Base-by-base conservation (phyloP, 2,329 filamentous ascomycete genomes). In the Phialophora tarda region DNA sequence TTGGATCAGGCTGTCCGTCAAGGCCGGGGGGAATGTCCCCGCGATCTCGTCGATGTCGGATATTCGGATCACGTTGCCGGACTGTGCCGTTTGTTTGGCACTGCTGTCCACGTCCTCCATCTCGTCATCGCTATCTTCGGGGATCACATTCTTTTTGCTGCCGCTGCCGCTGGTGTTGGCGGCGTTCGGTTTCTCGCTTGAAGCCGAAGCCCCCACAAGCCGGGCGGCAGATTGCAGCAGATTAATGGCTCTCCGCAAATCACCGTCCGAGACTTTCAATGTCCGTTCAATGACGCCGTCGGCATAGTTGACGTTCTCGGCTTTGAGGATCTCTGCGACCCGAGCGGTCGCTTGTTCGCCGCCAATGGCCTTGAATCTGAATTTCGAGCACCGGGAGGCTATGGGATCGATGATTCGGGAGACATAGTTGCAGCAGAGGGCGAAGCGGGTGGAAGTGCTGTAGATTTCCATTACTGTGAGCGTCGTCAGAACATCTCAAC, bases 351-450 rank as follows among this genome's bases (percentile, higher is more conserved):
- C 92, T 75, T 96, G 96, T 7, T 86, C 87, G 74, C 93, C 90
- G 77, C 97, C 94, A 70, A 99, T 82, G 70, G 91, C 92, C 86
- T 99, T 99, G 86, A 99, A 99, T 34, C 95, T 66, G 77, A 99
- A 99, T 80, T 99, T 99, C 79, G 89, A 93, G 82, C 95, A 99
- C 73, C 95, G 86, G 77, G 89, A 93, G 1, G 95, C 95, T 24
- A 99, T 82, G 6, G 95, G 96, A 76, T 99, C 95, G 74, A 99
- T 99, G 76, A 99, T 99, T 66, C 95, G 85, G 3, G 95, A 98
- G 14, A 99, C 95, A 75, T 99, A 99, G 80, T 99, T 99, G 81
- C 96, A 99, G 65, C 98, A 94, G 50, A 99, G 84, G 76, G 95
- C 98, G 79, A 99, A 99, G 14, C 95, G 86, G 1, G 95, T 99